phyloP scores from a whole-genome alignment of 2,329 filamentous ascomycete genomes.

The Stenocarpella maydis region DNA sequence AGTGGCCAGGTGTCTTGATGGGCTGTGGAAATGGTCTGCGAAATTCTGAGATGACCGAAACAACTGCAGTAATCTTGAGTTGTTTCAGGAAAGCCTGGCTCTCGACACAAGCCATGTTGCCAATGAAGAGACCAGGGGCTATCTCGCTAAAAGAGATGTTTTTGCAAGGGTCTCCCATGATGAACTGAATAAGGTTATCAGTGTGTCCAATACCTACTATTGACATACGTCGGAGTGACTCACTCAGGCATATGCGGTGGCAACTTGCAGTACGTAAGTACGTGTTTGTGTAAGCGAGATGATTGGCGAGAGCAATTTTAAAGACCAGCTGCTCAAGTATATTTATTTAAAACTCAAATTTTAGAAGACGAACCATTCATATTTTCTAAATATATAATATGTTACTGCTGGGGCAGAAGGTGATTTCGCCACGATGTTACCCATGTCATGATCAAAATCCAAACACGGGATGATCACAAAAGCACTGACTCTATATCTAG shows the following conservation, averaged over 20 bases:
- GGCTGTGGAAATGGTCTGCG: not conserved
- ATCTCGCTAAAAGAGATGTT: conserved; percentile 33
- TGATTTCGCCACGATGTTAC: not conserved
- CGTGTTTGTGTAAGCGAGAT: too few species aligned
- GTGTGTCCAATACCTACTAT: too few species aligned
- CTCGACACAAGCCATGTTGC: conserved; percentile 30
- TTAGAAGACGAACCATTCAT: too few species aligned
- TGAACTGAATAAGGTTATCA: not conserved
- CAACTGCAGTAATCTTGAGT: conserved; percentile 37
- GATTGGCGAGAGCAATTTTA: too few species aligned
- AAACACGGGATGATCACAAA: too few species aligned
- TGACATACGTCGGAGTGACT: not conserved
- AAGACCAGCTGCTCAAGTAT: not conserved
- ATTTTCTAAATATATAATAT: too few species aligned
- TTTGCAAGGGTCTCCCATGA: not conserved
- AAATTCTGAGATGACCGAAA: conserved; percentile 29
- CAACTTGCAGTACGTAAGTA: not conserved
- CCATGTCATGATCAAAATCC: too few species aligned
- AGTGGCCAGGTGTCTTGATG: not conserved
- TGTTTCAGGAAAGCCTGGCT: conserved; percentile 31
- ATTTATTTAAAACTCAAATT: not conserved
- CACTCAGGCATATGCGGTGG: not conserved
- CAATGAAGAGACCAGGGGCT: conserved; percentile 36
- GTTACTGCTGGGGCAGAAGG: too few species aligned
- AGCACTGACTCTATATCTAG: not conserved